Base-by-base conservation (phyloP, 306 rosid species). In the Quercus glauca region DNA sequence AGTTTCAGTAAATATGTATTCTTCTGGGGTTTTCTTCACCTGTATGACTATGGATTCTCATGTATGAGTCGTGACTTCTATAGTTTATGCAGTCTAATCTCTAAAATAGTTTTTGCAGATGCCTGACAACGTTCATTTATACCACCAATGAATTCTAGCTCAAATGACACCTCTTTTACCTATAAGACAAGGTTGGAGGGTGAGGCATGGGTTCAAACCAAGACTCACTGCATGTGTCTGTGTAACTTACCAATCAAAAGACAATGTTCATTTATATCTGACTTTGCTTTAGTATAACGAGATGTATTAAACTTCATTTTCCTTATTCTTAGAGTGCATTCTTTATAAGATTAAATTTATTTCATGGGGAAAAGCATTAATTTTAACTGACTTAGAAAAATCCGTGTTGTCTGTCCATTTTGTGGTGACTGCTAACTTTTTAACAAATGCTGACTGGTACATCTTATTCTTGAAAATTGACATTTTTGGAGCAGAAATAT, bases 401-500 rank as follows among this genome's bases (percentile, higher is more conserved):
- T 87, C 92, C 86, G 82, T 88, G 85, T 85, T 94, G 87, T 89
- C 86, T 89, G 80, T 89, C 91, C 84, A 89, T 91, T 91, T 85
- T 95, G 92, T 89, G 89, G 87, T 95, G 90, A 90, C 98, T 86
- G 86, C 98, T 95, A 93, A 95, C 99, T 81, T 90, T 89, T 84
- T 90, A 90, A 93, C 93, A 81, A 96, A 89, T 96, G 98, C 98
- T 96, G 91, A 94, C 97, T 85, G 98, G 97, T 94, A 92, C 96
- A 90, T 94, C 89, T 93, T 91, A 81, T 91, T 90, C 97, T 94
- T 94, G 98, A 76, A 94, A 92, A 94, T 92, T 94, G 98, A 91
- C 98, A 90, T 96, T 95, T 91, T 90, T 96, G 98, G 98, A 96
- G 98, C 99, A 96, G 99, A 96, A 96, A 93, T 96, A 87, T 82